These are phyloP conservation scores for Aegilops longissima DNA, from an alignment of 176 grass and related monocot species.

Conservation along the genomic window DNA sequence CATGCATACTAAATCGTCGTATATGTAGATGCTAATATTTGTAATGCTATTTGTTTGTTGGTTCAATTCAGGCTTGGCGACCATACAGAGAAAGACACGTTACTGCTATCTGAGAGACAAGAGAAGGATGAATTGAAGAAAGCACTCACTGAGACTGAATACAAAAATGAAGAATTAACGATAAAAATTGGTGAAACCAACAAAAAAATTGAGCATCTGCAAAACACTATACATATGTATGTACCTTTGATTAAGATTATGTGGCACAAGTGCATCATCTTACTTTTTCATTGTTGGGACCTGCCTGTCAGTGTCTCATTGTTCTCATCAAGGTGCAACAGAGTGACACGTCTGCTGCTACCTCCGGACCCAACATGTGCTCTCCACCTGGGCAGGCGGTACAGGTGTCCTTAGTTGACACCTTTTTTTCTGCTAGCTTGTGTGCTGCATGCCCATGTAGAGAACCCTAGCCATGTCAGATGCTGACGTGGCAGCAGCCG, in stretches of 20 bases:
- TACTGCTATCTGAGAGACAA: conserved; percentile 47
- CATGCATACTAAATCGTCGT: conserved; percentile 2
- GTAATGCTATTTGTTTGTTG: conserved; percentile 5
- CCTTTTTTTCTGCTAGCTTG: not conserved
- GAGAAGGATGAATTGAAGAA: conserved; percentile 59
- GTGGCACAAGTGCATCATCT: not conserved
- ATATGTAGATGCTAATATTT: conserved; percentile 13
- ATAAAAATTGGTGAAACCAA: conserved; percentile 40
- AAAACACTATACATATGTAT: conserved; percentile 45
- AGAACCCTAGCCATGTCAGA: not conserved
- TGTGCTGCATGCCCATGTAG: not conserved
- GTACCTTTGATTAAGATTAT: conserved; percentile 23
- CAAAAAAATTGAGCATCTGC: conserved; percentile 53
- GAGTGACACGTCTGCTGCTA: not conserved
- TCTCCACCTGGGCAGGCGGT: not conserved
- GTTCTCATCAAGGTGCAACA: not conserved
- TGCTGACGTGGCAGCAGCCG: not conserved
- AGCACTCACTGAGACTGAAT: conserved; percentile 42
- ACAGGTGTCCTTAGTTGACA: not conserved
- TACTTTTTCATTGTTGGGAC: not conserved
- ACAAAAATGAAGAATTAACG: conserved; percentile 45
- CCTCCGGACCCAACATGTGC: not conserved
- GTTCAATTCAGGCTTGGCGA: conserved; percentile 47
- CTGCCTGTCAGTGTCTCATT: not conserved
- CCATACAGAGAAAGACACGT: conserved; percentile 39